Evolutionary conservation across 2,329 filamentous ascomycete species (phyloP), one percentile per base, ranked within the genome.

Genomic region (Pezicula rhizophila): DNA sequence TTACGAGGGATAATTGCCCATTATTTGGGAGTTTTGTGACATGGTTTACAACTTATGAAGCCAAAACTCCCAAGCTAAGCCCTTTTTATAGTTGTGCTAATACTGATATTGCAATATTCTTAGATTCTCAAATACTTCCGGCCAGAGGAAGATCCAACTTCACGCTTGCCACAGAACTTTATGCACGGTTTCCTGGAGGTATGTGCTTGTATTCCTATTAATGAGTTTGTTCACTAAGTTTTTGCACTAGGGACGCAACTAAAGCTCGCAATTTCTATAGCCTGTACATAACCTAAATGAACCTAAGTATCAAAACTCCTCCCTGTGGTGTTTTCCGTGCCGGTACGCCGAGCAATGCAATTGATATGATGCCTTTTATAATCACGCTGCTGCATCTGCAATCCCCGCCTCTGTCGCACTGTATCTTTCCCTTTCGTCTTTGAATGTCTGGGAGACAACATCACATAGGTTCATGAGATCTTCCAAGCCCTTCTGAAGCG

Each of bases 161-260:
- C 80, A 60, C 82, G 81, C 67, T 72, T 96, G 70, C 92, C 92
- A 35, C 82, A 82, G 62, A 93, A 81, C 75, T 99, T 99, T 74
- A 95, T 99, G 74, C 79, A 84, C 60, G 89, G 89, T 44, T 99
- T 99, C 76, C 76, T 99, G 63, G 89, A 97, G 87, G 93, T 59
- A 61, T 37, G 54, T 44, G n/a, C 42, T 49, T 25, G 11, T 42
- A 39, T 31, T 26, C 11, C 11, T 20, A n/a, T 12, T 37, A 28
- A 23, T 17, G 15, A 45, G 4, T 18, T 18, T 20, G 23, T 5
- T 46, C n/a, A 15, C 55, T 60, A 55, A 62, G 47, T 11, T 23
- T 11, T 46, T 4, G 20, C 10, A 15, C 37, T 25, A 64, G 63
- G 62, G 60, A 42, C 61, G 61, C 47, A 65, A 65, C 53, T 65